Base-by-base conservation (phyloP, 1,284 basidiomycete genomes). In the Cutaneotrichosporon arboriforme region DNA sequence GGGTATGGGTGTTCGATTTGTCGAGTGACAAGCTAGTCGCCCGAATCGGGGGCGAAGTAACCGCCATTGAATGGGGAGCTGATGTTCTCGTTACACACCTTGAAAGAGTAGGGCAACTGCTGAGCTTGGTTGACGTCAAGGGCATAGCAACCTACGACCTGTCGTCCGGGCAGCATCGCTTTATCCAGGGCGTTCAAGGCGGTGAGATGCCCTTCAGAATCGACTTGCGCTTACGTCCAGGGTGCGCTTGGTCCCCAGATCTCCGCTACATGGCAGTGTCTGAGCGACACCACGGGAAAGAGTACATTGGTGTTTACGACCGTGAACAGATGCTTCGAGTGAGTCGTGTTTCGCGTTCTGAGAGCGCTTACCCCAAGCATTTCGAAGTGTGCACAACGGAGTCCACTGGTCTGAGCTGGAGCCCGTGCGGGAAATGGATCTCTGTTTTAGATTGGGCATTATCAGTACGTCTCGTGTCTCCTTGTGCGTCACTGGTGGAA, bases 281-380 rank as follows among this genome's bases (percentile, higher is more conserved):
- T 4, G 90, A 93, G 67, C 80, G 88, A 15, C 89, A 92, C 66
- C 84, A 84, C 60, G 90, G 87, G 1, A 90, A 86, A 69, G 90
- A 92, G 66, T 85, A 84, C 0, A 66, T 90, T 1, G 88, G 88
- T 13, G 76, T 93, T 2, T 93, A 93, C 69, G 90, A 87, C 57
- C 77, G 77, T 0, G 90, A 85, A 69, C 83, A 83, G 58, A 78
- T 91, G 18, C 80, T 87, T 42, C 80, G 88, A 65, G 90, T 91
- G 72, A 51, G 84, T 73, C n/a, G n/a, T n/a, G n/a, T n/a, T n/a
- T n/a, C n/a, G 20, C 17, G 22, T 33, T 13, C 18, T 12, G 5
- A 9, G 23, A 13, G 23, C 17, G 40, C 55, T 58, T 13, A 51
- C 41, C 15, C 22, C 8, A 31, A 87, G 88, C 88, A 91, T 71